phyloP scores from a whole-genome alignment of 495 filamentous ascomycete genomes.

The Xylaria acuta region DNA sequence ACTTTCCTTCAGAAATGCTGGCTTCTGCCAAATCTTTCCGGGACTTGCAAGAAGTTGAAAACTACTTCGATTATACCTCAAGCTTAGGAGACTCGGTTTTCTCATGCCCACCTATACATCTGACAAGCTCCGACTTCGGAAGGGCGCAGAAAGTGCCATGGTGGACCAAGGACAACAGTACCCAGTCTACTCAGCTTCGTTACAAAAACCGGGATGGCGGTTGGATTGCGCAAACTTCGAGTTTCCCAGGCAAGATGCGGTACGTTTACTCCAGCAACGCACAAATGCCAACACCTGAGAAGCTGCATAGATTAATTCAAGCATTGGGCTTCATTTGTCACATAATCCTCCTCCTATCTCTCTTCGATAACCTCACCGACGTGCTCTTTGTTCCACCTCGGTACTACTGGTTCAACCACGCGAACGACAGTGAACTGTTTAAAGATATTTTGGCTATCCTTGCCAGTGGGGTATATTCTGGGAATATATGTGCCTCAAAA shows the following conservation, averaged over 20 bases:
- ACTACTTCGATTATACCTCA: background rate
- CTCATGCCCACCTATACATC: background rate
- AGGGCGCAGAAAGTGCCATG: background rate
- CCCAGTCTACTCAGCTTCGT: background rate
- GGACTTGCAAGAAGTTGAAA: background rate
- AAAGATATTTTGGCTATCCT: background rate
- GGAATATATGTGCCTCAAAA: background rate
- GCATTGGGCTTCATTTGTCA: background rate
- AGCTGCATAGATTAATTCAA: background rate
- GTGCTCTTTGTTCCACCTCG: conserved; percentile 1
- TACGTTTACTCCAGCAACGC: background rate
- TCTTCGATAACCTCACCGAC: background rate
- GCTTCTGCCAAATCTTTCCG: conserved; percentile 1
- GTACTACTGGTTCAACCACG: background rate
- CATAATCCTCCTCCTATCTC: background rate
- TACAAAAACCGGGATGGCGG: background rate
- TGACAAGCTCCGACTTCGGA: background rate
- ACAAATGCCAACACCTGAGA: background rate
- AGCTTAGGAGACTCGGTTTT: background rate
- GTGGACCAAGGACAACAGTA: background rate
- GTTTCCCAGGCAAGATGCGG: background rate
- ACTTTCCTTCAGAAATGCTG: background rate
- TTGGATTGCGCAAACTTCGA: background rate
- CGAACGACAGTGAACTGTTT: background rate
- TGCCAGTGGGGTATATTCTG: background rate